A percentile compares a stretch with the other conserved stretches of the same genome.
Evolutionary conservation across 2,329 filamentous ascomycete species (phyloP).

Genomic region (Dothidotthia symphoricarpi): DNA sequence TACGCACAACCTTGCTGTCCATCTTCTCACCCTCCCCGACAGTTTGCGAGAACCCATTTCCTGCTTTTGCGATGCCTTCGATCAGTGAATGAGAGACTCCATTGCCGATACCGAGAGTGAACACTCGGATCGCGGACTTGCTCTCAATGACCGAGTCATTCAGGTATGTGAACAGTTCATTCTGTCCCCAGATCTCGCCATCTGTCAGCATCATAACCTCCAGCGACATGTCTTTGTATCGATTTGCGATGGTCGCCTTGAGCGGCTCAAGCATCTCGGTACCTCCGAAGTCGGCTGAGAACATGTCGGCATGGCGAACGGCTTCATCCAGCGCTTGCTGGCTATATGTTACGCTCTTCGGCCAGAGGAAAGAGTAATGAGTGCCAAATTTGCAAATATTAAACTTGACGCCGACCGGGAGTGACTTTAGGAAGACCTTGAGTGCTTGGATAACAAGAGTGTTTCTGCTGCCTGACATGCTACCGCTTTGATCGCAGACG

Average conservation of each 20-base stretch:
- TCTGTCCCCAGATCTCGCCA: conserved; percentile 54
- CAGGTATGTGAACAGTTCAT: conserved; percentile 50
- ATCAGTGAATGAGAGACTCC: conserved; percentile 57
- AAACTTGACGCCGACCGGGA: conserved; percentile 64
- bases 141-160: conserved; percentile 45
- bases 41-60: conserved; percentile 60
- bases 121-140: conserved; percentile 53
- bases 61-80: conserved; percentile 58
- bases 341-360: conserved; percentile 48
- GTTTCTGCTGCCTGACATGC: conserved; percentile 57
- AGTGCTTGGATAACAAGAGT: conserved; percentile 56
- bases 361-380: conserved; percentile 49
- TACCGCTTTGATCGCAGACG: conserved; percentile 69
- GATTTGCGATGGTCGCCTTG: conserved; percentile 47
- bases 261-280: conserved; percentile 55
- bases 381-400: conserved; percentile 69
- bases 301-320: conserved; percentile 42
- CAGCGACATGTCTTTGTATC: conserved; percentile 48
- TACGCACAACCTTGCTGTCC: conserved; percentile 67
- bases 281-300: conserved; percentile 53
- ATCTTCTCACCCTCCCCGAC: conserved; percentile 64
- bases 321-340: conserved; percentile 48
- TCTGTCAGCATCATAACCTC: conserved; percentile 59
- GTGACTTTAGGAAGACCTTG: conserved; percentile 63
- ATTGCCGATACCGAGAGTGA: conserved; percentile 57